Evolutionary conservation across 208 protist genomes (phyloP).

Genomic region (Acanthamoeba castellanii): DNA sequence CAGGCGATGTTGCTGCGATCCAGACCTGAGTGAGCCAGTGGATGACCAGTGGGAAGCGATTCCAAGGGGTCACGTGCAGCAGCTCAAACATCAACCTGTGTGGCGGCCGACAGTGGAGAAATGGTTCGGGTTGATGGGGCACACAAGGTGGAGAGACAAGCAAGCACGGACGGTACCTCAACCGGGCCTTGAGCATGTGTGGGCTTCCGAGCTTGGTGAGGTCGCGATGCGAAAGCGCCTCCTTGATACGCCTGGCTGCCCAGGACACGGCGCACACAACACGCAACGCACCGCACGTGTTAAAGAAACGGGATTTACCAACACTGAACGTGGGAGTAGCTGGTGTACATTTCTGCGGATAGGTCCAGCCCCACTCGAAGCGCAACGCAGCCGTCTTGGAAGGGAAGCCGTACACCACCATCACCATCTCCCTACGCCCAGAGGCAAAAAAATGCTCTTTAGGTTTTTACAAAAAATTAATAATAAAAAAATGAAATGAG

Average conservation of each 20-base stretch:
- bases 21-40: conserved; percentile 65
- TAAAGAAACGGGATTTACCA: neutral
- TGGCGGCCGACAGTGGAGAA: neutral
- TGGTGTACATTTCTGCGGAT: conserved; percentile 15
- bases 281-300: neutral
- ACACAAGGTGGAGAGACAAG: neutral
- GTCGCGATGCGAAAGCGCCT: conserved; percentile 1
- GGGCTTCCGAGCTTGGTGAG: neutral
- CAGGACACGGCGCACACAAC: neutral
- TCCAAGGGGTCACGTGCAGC: conserved; percentile 57
- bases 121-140: neutral
- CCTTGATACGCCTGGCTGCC: conserved; percentile 22
- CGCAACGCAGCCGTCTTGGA: conserved; percentile 43
- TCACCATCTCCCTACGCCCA: conserved; percentile 23
- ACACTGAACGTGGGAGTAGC: neutral
- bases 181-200: conserved; percentile 10
- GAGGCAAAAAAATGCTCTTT: too few species aligned
- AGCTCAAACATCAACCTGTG: conserved; percentile 58
- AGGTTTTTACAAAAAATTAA: too few species aligned
- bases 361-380: conserved; percentile 73
- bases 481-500: neutral
- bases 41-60: conserved; percentile 50
- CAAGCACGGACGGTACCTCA: neutral
- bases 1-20: neutral
- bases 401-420: conserved; percentile 66